A percentile compares a stretch with the other conserved stretches of the same genome.
Conservation (phyloP, 1,284 basidiomycete species). For the Trichosporon sp. region DNA sequence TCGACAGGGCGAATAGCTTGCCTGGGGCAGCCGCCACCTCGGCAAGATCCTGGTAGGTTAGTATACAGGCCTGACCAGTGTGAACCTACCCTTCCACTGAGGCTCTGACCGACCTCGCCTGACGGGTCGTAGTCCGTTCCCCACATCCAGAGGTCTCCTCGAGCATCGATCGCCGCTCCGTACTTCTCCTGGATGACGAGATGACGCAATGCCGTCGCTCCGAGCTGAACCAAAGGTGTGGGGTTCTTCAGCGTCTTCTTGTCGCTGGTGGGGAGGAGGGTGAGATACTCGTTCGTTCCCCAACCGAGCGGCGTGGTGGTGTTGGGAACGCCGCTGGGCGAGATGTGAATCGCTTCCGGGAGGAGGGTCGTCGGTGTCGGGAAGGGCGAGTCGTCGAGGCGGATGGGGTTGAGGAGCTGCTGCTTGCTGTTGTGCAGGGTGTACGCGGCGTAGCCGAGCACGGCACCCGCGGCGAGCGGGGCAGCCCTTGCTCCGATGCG, state of each 20-base stretch:
- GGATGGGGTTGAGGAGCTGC: constrained; percentile 16
- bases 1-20: constrained; percentile 69
- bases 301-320: constrained; percentile 49
- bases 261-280: constrained; percentile 39
- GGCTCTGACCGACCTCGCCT: constrained; percentile 57
- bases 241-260: constrained; percentile 42
- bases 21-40: constrained; percentile 62
- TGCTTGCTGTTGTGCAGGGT: neutral
- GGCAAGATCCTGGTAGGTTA: constrained; percentile 66
- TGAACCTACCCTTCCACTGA: constrained; percentile 68
- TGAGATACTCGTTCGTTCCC: constrained; percentile 50
- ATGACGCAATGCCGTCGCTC: constrained; percentile 68
- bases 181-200: constrained; percentile 72
- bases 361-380: neutral
- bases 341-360: constrained; percentile 10
- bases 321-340: constrained; percentile 23
- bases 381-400: constrained; percentile 26
- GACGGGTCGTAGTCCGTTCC: constrained; percentile 63
- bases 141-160: constrained; percentile 89
- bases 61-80: neutral
- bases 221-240: constrained; percentile 43
- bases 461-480: constrained; percentile 23
- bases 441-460: constrained; percentile 19
- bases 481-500: constrained; percentile 25
- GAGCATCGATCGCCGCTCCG: constrained; percentile 79